Percentiles rank a stretch among this genome's conserved stretches.
These are phyloP conservation scores for Penicillium sp. DNA, from an alignment of 2,329 filamentous ascomycete genomes.

Conservation along the genomic window DNA sequence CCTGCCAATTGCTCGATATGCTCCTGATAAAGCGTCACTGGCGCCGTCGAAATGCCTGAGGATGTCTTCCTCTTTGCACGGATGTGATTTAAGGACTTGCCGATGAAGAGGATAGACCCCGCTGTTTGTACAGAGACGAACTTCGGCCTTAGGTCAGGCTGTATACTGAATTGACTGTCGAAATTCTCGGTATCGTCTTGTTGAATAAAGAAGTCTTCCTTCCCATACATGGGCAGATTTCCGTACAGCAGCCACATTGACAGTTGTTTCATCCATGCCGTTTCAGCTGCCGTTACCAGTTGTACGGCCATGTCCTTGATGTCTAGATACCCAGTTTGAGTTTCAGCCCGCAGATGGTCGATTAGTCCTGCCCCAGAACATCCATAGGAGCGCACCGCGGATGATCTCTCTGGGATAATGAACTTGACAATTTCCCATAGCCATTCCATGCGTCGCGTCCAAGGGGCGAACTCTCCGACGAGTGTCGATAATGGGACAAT, in stretches of 20 bases:
- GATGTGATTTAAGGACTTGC: constrained; percentile 83
- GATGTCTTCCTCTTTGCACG: constrained; percentile 50
- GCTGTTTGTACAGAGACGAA: constrained; percentile 76
- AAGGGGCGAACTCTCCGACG: constrained; percentile 79
- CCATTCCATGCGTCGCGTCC: constrained; percentile 83
- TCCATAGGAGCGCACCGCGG: constrained; percentile 22
- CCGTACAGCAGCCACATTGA: constrained; percentile 91
- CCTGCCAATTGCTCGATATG: constrained; percentile 60
- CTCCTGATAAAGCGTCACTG: constrained; percentile 53
- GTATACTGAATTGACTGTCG: constrained; percentile 56
- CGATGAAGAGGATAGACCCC: constrained; percentile 83
- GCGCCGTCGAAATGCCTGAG: constrained; percentile 43
- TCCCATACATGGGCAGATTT: constrained; percentile 71
- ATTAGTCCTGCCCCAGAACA: constrained; percentile 73
- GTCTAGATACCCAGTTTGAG: constrained; percentile 85
- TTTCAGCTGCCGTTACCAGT: constrained; percentile 75
- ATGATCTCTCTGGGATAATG: constrained; percentile 54
- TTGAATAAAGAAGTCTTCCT: constrained; percentile 82
- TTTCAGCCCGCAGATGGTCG: constrained; percentile 69
- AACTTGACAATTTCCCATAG: constrained; percentile 71
- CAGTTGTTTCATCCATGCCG: constrained; percentile 85
- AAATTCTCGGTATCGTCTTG: constrained; percentile 43
- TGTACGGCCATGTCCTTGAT: constrained; percentile 73
- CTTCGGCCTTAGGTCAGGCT: constrained; percentile 65
- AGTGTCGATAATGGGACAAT: constrained; percentile 88